Evolutionary conservation across 2,329 filamentous ascomycete species (phyloP).

Genomic region (Fusarium mexicanum): DNA sequence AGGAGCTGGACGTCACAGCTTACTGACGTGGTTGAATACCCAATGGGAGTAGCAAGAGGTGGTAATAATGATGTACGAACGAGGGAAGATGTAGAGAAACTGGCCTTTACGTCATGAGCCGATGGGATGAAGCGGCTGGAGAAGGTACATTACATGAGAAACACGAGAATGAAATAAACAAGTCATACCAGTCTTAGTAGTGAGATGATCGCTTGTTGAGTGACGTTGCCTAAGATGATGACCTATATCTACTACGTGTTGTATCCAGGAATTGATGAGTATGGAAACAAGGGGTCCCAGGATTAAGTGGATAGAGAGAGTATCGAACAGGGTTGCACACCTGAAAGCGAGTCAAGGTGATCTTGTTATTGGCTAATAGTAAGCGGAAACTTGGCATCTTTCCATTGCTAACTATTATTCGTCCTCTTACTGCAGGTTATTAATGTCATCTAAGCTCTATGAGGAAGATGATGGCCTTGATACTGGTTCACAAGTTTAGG

Average conservation of each 20-base stretch:
- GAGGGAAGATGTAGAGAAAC: conserved; percentile 15
- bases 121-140: not conserved
- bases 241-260: no score
- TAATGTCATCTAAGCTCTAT: not conserved
- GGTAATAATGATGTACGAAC: conserved; percentile 30
- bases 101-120: conserved; percentile 9
- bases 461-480: not conserved
- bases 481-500: not conserved
- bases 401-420: not conserved
- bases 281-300: no score
- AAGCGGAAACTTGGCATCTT: not conserved
- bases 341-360: not conserved
- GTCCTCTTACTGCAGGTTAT: not conserved
- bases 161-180: conserved; percentile 37
- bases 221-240: not conserved
- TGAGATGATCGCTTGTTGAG: not conserved
- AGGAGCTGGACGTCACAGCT: conserved; percentile 12
- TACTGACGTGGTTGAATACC: conserved; percentile 32
- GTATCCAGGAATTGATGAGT: not conserved
- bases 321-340: not conserved
- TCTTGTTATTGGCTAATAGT: not conserved
- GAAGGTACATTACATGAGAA: conserved; percentile 23
- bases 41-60: conserved; percentile 17
- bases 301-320: not conserved
- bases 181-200: not conserved